Conservation (phyloP, 2,329 filamentous ascomycete species). For the Emergomyces pasteurianus region DNA sequence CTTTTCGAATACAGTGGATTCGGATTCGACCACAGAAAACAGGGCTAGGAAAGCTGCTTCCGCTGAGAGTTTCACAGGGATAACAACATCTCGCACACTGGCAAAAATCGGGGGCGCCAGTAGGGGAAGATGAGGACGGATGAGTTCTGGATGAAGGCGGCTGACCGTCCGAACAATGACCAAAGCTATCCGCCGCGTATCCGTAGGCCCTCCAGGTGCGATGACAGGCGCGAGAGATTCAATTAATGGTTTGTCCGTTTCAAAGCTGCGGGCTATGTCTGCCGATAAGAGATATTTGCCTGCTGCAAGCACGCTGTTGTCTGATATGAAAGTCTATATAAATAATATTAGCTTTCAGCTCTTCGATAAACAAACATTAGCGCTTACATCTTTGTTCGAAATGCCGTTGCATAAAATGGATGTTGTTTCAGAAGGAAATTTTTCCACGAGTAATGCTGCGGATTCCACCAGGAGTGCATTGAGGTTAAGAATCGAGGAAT, state of each 20-base stretch:
- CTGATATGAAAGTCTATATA: conserved; percentile 62
- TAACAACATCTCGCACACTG: conserved; percentile 78
- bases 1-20: conserved; percentile 77
- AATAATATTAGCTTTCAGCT: conserved; percentile 11
- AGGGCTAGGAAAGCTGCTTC: conserved; percentile 88
- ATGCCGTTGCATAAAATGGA: conserved; percentile 72
- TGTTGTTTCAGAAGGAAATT: conserved; percentile 61
- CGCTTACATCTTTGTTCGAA: conserved; percentile 58
- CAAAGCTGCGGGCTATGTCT: conserved; percentile 48
- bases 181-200: conserved; percentile 74
- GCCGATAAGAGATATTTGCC: conserved; percentile 77
- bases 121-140: conserved; percentile 66
- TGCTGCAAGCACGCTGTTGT: conserved; percentile 78
- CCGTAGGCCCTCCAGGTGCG: conserved; percentile 62
- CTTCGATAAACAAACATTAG: background rate
- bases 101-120: conserved; percentile 80
- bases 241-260: conserved; percentile 67
- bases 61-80: conserved; percentile 88
- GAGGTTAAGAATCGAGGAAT: conserved; percentile 69
- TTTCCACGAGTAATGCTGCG: conserved; percentile 54
- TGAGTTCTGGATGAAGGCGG: conserved; percentile 64
- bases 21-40: conserved; percentile 81
- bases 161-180: conserved; percentile 80
- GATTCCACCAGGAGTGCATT: conserved; percentile 83
- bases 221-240: conserved; percentile 64